Percentiles rank a stretch among this genome's conserved stretches.
phyloP scores from a whole-genome alignment of 1,284 basidiomycete species.

The Flammula alnicola region DNA sequence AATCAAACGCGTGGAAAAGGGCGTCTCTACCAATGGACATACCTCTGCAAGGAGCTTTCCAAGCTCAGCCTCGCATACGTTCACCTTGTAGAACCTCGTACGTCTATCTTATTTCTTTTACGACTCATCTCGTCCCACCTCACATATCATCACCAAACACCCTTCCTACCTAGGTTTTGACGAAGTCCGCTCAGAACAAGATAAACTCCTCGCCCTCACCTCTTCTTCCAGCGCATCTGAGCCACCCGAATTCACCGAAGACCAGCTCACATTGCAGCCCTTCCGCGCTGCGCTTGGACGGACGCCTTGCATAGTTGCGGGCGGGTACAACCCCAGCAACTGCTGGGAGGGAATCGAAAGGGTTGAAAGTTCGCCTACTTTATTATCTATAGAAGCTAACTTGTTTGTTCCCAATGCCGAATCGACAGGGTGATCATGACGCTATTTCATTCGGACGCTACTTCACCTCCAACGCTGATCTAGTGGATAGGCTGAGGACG shows the following conservation, averaged over 20 bases:
- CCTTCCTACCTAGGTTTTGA: conserved; percentile 14
- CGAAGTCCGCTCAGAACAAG: conserved; percentile 18
- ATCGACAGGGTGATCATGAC: conserved; percentile 22
- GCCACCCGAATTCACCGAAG: conserved; percentile 12
- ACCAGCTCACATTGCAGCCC: conserved; percentile 18
- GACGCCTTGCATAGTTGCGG: conserved; percentile 21
- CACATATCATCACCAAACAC: too few species aligned
- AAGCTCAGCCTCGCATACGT: conserved; percentile 17
- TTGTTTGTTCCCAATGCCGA: too few species aligned
- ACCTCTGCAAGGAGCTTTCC: conserved; percentile 16
- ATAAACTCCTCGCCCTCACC: conserved; percentile 15
- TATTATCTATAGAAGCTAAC: neutral
- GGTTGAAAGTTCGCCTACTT: conserved; percentile 2
- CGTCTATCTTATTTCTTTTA: neutral
- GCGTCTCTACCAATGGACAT: conserved; percentile 18
- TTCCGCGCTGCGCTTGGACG: conserved; percentile 17
- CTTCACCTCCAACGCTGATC: conserved; percentile 19
- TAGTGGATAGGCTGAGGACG: conserved; percentile 15
- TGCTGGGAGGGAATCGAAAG: conserved; percentile 23
- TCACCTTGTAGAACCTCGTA: conserved; percentile 24
- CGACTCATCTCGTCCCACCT: neutral
- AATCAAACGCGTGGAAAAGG: conserved; percentile 18
- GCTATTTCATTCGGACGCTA: conserved; percentile 23
- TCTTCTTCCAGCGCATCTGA: neutral
- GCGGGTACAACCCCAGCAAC: conserved; percentile 22